A percentile compares a stretch with the other conserved stretches of the same genome.
phyloP scores from a whole-genome alignment of 192 early-diverging fungal genomes.

The Lobosporangium transversale region DNA sequence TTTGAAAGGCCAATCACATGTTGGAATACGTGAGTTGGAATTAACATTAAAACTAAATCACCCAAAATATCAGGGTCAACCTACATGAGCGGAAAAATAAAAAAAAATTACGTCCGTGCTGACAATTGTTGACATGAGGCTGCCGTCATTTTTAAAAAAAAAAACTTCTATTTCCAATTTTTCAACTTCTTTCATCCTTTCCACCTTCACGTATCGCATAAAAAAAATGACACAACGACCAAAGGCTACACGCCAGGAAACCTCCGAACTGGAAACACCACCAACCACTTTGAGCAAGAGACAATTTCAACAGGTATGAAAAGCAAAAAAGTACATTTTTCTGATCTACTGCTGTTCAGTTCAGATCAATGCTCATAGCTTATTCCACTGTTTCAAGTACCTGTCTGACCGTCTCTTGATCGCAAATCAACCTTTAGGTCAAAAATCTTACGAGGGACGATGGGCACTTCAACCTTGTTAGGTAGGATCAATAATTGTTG shows the following conservation, averaged over 20 bases:
- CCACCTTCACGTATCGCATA: background rate
- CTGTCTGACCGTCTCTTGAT: background rate
- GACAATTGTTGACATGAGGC: no score
- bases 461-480: slow-evolving; percentile 52
- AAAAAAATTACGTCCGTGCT: no score
- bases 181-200: no score
- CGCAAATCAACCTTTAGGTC: slow-evolving; percentile 22
- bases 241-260: slow-evolving; percentile 27
- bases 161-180: no score
- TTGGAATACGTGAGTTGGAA: no score
- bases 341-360: background rate
- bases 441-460: slow-evolving; percentile 49
- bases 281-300: slow-evolving; percentile 43
- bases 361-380: background rate
- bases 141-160: no score
- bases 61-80: no score
- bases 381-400: background rate
- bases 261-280: slow-evolving; percentile 41
- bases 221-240: slow-evolving; percentile 39
- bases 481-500: no score
- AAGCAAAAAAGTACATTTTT: background rate
- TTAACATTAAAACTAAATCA: no score
- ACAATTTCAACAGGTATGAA: slow-evolving; percentile 47
- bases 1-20: no score
- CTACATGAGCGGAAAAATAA: no score